A percentile compares a stretch with the other conserved stretches of the same genome.
These are phyloP conservation scores for Phytophthora vignae DNA, from an alignment of 352 stramenopile genomes.

Conservation along the genomic window DNA sequence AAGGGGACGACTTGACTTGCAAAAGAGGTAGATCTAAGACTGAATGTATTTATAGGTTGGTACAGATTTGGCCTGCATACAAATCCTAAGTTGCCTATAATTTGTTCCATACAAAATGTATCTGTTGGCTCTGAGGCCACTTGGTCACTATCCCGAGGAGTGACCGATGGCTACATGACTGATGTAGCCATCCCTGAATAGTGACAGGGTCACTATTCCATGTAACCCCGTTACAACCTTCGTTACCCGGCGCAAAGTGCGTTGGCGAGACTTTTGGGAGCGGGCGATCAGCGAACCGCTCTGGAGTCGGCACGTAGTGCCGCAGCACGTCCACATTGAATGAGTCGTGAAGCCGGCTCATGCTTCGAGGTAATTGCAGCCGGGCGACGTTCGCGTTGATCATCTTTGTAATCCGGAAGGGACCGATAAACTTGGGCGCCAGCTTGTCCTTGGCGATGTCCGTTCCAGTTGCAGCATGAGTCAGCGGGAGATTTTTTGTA, in stretches of 20 bases:
- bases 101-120: too few relatives aligned
- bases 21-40: too few relatives aligned
- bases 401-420: not conserved
- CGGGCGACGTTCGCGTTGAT: not conserved
- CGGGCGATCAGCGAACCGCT: slow-evolving; percentile 2
- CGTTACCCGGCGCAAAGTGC: slow-evolving; percentile 1
- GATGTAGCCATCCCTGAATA: too few relatives aligned
- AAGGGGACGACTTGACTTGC: too few relatives aligned
- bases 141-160: too few relatives aligned
- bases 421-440: not conserved
- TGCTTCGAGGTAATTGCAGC: not conserved
- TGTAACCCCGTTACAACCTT: too few relatives aligned
- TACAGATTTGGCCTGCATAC: too few relatives aligned
- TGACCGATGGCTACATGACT: too few relatives aligned
- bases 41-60: too few relatives aligned
- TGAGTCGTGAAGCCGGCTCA: slow-evolving; percentile 2
- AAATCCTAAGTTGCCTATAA: too few relatives aligned
- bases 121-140: too few relatives aligned
- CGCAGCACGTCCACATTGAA: slow-evolving; percentile 14
- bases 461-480: not conserved
- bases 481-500: not conserved
- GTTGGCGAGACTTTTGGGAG: slow-evolving; percentile 6
- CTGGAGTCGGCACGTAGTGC: not conserved
- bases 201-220: too few relatives aligned
- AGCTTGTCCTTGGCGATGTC: not conserved